Conservation (phyloP, 2,329 filamentous ascomycete genomes). For the Sclerotinia minor region DNA sequence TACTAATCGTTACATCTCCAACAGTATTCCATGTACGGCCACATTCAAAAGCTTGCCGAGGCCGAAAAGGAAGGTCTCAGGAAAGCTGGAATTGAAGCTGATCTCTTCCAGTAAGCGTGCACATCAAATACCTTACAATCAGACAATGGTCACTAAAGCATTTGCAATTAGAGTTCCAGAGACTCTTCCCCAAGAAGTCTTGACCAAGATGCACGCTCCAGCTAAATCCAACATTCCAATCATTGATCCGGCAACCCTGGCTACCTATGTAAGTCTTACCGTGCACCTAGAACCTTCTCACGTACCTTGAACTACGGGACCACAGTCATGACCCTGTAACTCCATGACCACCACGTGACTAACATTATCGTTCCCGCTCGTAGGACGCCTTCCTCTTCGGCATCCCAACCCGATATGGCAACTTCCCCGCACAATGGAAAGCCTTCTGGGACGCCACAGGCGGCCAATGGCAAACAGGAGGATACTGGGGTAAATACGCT, state of each 20-base stretch:
- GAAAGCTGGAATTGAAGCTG: conserved; percentile 77
- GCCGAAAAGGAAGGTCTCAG: conserved; percentile 90
- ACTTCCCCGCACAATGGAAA: conserved; percentile 97
- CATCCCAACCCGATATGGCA: conserved; percentile 94
- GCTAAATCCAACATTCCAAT: conserved; percentile 70
- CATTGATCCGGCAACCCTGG: conserved; percentile 59
- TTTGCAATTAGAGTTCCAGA: conserved; percentile 60
- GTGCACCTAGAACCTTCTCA: background rate
- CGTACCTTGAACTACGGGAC: background rate
- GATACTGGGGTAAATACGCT: conserved; percentile 82
- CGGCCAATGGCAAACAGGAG: conserved; percentile 76
- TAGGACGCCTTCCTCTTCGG: conserved; percentile 84
- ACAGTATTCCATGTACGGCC: conserved; percentile 93
- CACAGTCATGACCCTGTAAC: background rate
- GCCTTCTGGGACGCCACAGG: conserved; percentile 84
- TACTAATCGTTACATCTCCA: conserved; percentile 5
- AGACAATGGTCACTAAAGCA: background rate
- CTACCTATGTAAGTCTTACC: conserved; percentile 53
- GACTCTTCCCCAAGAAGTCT: conserved; percentile 81
- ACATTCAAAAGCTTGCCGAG: conserved; percentile 80
- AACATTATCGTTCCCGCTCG: background rate
- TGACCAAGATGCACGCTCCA: conserved; percentile 88
- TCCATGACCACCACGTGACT: background rate
- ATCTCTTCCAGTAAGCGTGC: conserved; percentile 58
- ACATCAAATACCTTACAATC: conserved; percentile 11